Evolutionary conservation across 768 basidiomycete species (phyloP), one percentile per base, ranked within the genome.

Genomic region (Asterophora lycoperdoides): DNA sequence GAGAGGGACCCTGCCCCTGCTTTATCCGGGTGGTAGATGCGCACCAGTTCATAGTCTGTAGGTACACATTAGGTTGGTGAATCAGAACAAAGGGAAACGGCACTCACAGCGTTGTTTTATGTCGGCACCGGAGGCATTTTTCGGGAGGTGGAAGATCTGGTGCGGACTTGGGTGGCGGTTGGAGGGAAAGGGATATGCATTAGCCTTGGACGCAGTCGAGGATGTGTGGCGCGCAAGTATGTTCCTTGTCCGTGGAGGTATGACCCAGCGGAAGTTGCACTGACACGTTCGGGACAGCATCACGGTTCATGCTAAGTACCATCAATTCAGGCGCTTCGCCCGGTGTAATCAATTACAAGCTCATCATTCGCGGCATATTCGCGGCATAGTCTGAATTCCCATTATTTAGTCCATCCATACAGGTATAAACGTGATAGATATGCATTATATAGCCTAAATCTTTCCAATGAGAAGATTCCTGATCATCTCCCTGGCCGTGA

Each of bases 401-500:
- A 40, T 41, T 41, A 28, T n/a, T n/a, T n/a, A n/a, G n/a, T n/a
- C n/a, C n/a, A 26, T 41, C 40, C 23, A n/a, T 41, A 26, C 2
- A 28, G 23, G 20, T 28, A 41, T 41, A 26, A 40, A 40, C 13
- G 26, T 23, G 23, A 41, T 23, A 28, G 13, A 23, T 28, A 36
- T 3, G 5, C 8, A 23, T 23, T 41, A 28, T 26, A 45, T 26
- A 19, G 3, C 44, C 39, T 76, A 98, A 44, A 98, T 89, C 71
- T 98, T 98, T 33, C 89, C 91, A 46, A 86, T 72, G 10, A 93
- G 67, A 23, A 96, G 63, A 60, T 99, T 99, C 49, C 67, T 72
- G 46, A 85, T 68, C 65, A 89, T 96, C 71, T 96, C 93, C 52
- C 91, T 74, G 4, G 67, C 93, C 0, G 92, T 90, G 52, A 95